phyloP scores from a whole-genome alignment of 805 yeast genomes.

The Ogataea haglerorum region DNA sequence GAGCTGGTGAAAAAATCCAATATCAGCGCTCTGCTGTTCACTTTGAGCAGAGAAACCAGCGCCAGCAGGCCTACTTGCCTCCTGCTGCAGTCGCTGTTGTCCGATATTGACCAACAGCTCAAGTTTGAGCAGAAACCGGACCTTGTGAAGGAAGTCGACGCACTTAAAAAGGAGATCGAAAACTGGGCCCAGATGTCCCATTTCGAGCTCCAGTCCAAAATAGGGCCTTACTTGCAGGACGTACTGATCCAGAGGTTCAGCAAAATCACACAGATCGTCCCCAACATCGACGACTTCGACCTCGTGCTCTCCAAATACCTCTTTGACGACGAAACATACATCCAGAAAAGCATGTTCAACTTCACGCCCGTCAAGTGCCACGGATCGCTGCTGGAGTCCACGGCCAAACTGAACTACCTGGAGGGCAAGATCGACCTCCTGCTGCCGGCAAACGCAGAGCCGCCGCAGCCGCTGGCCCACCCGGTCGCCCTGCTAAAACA shows the following conservation, averaged over 20 bases:
- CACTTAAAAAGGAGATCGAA: conserved; percentile 22
- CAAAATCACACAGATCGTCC: conserved; percentile 29
- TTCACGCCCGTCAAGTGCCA: conserved; percentile 26
- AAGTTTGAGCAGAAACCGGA: conserved; percentile 9
- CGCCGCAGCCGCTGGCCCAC: conserved; percentile 2
- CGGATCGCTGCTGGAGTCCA: conserved; percentile 30
- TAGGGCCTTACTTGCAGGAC: conserved; percentile 30
- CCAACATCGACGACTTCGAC: conserved; percentile 33
- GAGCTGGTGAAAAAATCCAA: conserved; percentile 28
- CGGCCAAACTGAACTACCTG: conserved; percentile 26
- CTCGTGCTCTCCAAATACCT: conserved; percentile 28
- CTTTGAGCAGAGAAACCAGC: conserved; percentile 29
- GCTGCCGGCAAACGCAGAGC: conserved; percentile 15
- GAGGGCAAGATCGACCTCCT: conserved; percentile 32
- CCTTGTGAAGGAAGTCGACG: conserved; percentile 9
- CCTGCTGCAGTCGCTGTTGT: conserved; percentile 25
- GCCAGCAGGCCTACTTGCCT: conserved; percentile 29
- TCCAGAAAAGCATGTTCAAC: conserved; percentile 25
- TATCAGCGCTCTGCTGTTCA: conserved; percentile 25
- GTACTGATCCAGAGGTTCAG: conserved; percentile 27
- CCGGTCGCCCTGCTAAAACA: conserved; percentile 21
- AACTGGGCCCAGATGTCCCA: conserved; percentile 35
- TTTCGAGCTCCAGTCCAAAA: conserved; percentile 33
- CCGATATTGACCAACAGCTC: conserved; percentile 22
- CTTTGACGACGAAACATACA: conserved; percentile 24